Evolutionary conservation across 2,329 filamentous ascomycete genomes (phyloP), one percentile per base, ranked within the genome.

Genomic region (Exophiala viscosa): DNA sequence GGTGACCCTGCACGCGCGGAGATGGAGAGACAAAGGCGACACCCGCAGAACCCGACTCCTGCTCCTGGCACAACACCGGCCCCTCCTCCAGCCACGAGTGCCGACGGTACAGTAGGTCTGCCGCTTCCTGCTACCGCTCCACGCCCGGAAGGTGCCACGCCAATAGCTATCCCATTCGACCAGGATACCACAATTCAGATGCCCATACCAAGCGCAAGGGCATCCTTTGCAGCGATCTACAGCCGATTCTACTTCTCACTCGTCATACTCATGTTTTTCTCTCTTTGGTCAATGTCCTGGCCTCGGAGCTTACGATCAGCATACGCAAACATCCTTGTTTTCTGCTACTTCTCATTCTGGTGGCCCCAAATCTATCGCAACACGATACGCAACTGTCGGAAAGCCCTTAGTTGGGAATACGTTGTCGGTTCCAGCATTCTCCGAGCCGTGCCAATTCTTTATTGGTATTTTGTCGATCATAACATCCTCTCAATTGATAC

Each of bases 291-390:
- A 17, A 74, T 77, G 28, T 75, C 80, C 1, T 81, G 81, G 70
- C 81, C 82, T 1, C 68, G 73, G 3, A 70, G 72, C 1, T 65
- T 79, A 2, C 76, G 78, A 18, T 73, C 74, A 2, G 66, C 76
- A 38, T 86, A 83, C 67, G 76, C 77, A 57, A 77, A 91, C 66
- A 59, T 77, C 2, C 73, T 95, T 17, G 78, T 82, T 2, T 83
- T 92, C 62, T 60, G 80, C 48, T 96, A 96, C 67, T 81, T 96
- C 40, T 96, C 91, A 15, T 85, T 96, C 66, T 97, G 92, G 92
- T 67, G 85, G 1, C 92, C 93, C 0, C 93, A 99, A 68, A 95
- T 97, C 61, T 82, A 87, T 66, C 88, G 93, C 57, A 99, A 99
- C 68, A 78, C 87, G 48, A 83, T 88, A 70, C 88, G 92, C 48